These are phyloP conservation scores for Coemansia sp. DNA, from an alignment of 192 early-diverging fungal genomes.

Conservation along the genomic window DNA sequence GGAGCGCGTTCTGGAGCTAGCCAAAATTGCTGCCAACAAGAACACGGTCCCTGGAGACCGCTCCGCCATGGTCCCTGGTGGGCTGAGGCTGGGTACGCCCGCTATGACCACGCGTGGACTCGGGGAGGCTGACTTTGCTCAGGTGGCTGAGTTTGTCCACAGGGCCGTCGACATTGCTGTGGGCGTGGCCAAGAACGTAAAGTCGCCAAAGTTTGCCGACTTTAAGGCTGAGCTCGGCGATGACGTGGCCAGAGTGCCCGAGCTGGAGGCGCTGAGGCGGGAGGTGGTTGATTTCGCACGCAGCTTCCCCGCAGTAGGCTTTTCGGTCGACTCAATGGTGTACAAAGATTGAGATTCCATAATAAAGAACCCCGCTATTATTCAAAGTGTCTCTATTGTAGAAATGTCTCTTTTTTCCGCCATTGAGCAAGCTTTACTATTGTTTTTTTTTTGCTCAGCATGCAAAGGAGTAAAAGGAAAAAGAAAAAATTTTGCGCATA, in stretches of 20 bases:
- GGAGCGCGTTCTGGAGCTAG: conserved; percentile 91
- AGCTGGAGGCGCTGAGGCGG: conserved; percentile 65
- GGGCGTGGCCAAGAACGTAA: conserved; percentile 63
- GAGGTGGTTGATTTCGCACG: conserved; percentile 82
- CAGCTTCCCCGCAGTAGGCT: conserved; percentile 87
- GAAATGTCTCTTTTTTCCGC: neutral
- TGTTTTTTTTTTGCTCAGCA: conserved; percentile 2
- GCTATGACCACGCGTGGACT: conserved; percentile 97
- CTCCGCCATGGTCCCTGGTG: conserved; percentile 87
- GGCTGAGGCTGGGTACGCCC: conserved; percentile 91
- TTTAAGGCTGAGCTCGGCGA: conserved; percentile 85
- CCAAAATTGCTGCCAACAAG: conserved; percentile 98
- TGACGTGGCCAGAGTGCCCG: conserved; percentile 56
- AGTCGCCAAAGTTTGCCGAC: conserved; percentile 77
- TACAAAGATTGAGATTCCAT: conserved; percentile 27
- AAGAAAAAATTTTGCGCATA: conserved; percentile 3
- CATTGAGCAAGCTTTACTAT: too few species aligned
- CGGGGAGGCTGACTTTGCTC: conserved; percentile 80
- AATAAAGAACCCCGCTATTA: too few species aligned
- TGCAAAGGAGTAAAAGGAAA: conserved; percentile 1
- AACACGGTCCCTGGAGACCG: conserved; percentile 99
- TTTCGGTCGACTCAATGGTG: conserved; percentile 68
- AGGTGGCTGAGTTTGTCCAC: conserved; percentile 83
- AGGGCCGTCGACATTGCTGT: conserved; percentile 78
- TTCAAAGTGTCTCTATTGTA: neutral